Evolutionary conservation across 208 protist species (phyloP).

Genomic region (Trypanosoma vivax): DNA sequence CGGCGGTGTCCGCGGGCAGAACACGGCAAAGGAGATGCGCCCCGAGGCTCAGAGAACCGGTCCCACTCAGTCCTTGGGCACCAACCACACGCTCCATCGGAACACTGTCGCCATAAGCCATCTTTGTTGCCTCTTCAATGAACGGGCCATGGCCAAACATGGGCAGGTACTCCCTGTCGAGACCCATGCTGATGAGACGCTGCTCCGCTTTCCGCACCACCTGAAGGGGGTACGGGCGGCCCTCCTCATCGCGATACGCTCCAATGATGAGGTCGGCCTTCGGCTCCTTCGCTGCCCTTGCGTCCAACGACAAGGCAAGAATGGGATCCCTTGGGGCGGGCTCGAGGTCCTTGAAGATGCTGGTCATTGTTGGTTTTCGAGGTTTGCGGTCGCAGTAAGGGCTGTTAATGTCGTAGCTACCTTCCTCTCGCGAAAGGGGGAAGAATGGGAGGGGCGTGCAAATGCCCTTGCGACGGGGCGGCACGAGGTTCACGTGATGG

Average conservation of each 20-base stretch:
- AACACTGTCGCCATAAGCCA: constrained; percentile 87
- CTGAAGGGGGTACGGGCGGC: constrained; percentile 89
- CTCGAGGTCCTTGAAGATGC: constrained; percentile 17
- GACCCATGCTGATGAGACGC: constrained; percentile 45
- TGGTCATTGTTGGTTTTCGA: neutral
- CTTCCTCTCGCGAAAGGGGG: too few relatives aligned
- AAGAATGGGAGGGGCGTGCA: too few relatives aligned
- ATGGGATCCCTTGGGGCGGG: constrained; percentile 41
- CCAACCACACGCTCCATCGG: constrained; percentile 56
- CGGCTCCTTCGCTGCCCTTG: constrained; percentile 33
- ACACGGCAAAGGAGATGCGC: constrained; percentile 47
- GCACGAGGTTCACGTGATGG: too few relatives aligned
- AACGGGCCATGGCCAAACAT: constrained; percentile 90
- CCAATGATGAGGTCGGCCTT: constrained; percentile 98
- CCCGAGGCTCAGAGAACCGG: constrained; percentile 76
- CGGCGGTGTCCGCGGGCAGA: constrained; percentile 20
- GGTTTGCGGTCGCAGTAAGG: too few relatives aligned
- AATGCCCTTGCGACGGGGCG: too few relatives aligned
- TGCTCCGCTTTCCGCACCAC: constrained; percentile 88
- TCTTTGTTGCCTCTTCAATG: constrained; percentile 51
- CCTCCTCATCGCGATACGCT: constrained; percentile 95
- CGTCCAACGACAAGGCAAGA: constrained; percentile 30
- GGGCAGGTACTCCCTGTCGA: constrained; percentile 97
- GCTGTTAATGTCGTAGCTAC: too few relatives aligned
- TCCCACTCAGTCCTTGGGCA: constrained; percentile 85